A percentile compares a stretch with the other conserved stretches of the same genome.
Conservation (phyloP, 768 basidiomycete genomes). For the Podaxis mareebaensis region DNA sequence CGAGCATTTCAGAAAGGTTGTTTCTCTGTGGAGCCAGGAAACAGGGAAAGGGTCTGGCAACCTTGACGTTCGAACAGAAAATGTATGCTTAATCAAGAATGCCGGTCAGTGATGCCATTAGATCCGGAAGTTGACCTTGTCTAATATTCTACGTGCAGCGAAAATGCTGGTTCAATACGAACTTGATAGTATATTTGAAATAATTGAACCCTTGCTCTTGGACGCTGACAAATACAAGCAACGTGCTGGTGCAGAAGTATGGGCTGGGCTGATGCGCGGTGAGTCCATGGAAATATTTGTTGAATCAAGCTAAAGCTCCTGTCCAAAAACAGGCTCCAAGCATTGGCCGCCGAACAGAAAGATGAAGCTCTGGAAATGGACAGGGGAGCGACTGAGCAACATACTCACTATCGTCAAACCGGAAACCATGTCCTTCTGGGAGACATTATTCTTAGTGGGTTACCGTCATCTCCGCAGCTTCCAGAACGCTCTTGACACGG, state of each 20-base stretch:
- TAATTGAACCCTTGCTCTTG: conserved; percentile 60
- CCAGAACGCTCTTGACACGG: not conserved
- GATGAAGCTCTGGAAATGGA: conserved; percentile 73
- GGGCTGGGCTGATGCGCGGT: conserved; percentile 79
- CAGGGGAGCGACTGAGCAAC: conserved; percentile 54
- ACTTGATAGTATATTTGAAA: conserved; percentile 52
- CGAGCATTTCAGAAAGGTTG: conserved; percentile 62
- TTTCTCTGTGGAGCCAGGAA: conserved; percentile 79
- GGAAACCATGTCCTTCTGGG: conserved; percentile 81
- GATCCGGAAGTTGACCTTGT: not conserved
- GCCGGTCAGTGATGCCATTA: conserved; percentile 28
- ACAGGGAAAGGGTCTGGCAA: conserved; percentile 54
- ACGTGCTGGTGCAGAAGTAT: conserved; percentile 65
- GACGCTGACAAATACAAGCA: conserved; percentile 84
- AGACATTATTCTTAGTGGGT: conserved; percentile 58
- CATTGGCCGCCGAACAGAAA: conserved; percentile 69
- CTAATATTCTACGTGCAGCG: conserved; percentile 38
- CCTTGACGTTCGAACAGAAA: conserved; percentile 58
- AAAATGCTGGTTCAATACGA: conserved; percentile 62
- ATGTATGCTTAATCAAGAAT: conserved; percentile 42
- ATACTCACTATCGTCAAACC: conserved; percentile 81
- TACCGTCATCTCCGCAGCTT: not conserved
- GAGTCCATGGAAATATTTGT: conserved; percentile 18
- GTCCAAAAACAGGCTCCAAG: conserved; percentile 60
- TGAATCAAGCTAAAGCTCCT: not conserved